Base-by-base conservation (phyloP, 192 early-diverging fungal genomes). In the Gorgonomyces haynaldii region DNA sequence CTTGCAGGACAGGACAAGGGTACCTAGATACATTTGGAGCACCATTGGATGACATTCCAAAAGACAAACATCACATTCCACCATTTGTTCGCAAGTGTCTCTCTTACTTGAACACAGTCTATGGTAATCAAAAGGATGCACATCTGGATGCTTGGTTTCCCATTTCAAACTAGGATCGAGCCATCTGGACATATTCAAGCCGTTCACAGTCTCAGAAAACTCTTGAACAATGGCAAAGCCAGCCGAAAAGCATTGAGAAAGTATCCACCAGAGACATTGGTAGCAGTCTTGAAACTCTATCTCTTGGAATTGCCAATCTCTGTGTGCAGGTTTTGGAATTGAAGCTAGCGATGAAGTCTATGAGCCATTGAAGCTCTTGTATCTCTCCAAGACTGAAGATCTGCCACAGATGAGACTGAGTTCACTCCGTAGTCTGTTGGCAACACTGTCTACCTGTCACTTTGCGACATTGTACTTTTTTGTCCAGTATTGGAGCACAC, bases 281-380 rank as follows among this genome's bases (percentile, higher is more conserved):
- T 61, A 21, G 58, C 52, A 5, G 37, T 59, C 21, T 13, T 67
- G 21, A 64, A 65, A 35, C 35, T 55, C 6, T 72, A 54, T 42
- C 43, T 72, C 13, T n/a, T 57, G 4, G 60, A 64, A 15, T 41
- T 61, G 2, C 61, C 61, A 7, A 27, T 36, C 3, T 57, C 57
- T 8, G 10, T 62, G 5, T 58, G 57, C 31, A n/a, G 38, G 23
- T 27, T 5, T 10, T 4, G 16, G 8, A 15, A 19, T 45, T 29
- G 12, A 22, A 15, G 9, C 6, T 15, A 61, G 60, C 21, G 31
- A 61, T 21, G 69, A 71, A 26, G 41, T 71, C 17, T 71, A 71
- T 42, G 69, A 71, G 9, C 61, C 63, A 0, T 40, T 71, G 4
- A 71, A 71, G 44, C 45, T 71, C 3, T 50, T 71, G 44, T 71